phyloP scores from a whole-genome alignment of 495 filamentous ascomycete species.

The Aspergillus funiculosus region DNA sequence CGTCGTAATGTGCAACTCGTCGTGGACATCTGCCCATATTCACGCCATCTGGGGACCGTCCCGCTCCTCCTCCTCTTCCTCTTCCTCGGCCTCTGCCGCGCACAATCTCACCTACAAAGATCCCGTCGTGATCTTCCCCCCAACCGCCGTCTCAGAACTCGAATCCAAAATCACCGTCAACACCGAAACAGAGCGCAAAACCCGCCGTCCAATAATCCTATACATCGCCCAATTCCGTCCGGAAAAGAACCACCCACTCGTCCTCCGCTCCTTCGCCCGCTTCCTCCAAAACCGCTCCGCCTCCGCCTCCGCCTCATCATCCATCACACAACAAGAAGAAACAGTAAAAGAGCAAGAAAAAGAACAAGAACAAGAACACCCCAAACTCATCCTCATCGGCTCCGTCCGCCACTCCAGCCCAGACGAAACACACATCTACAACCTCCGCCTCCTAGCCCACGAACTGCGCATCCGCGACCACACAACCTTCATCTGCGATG shows the following conservation, averaged over 20 bases:
- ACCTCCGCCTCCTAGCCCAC: constrained; percentile 80
- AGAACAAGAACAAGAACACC: constrained; percentile 7
- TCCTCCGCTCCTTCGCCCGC: constrained; percentile 75
- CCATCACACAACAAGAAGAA: neutral
- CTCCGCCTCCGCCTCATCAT: too few relatives aligned
- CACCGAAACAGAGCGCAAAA: constrained; percentile 55
- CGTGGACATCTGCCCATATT: constrained; percentile 88
- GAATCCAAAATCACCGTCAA: constrained; percentile 63
- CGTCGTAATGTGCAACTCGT: constrained; percentile 93
- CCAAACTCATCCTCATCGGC: constrained; percentile 74
- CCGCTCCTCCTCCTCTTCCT: constrained; percentile 23
- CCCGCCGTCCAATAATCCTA: constrained; percentile 63
- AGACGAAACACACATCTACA: constrained; percentile 84
- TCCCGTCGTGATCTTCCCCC: constrained; percentile 74
- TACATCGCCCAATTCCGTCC: constrained; percentile 97
- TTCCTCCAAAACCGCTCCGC: constrained; percentile 51
- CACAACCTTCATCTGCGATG: constrained; percentile 84
- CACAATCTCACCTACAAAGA: constrained; percentile 31
- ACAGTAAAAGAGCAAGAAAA: neutral
- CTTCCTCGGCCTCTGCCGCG: neutral
- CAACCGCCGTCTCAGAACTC: constrained; percentile 81
- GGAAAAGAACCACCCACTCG: constrained; percentile 88
- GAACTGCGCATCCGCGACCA: constrained; percentile 77
- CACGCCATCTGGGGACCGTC: constrained; percentile 66
- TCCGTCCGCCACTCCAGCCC: constrained; percentile 72